These are phyloP conservation scores for Vairimorpha necatrix DNA, from an alignment of 371 early-diverging fungal species.

Conservation along the genomic window DNA sequence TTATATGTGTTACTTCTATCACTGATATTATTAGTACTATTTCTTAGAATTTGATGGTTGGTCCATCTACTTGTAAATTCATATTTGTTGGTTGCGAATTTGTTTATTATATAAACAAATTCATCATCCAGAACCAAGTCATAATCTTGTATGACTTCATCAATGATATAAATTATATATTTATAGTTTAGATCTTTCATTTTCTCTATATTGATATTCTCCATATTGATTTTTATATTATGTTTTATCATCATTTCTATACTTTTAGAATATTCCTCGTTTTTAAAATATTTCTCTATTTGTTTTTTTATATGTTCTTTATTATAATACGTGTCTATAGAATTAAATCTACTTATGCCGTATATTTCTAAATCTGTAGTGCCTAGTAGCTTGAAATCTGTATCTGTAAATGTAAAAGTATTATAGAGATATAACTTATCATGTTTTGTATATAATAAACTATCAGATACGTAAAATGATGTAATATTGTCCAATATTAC, in stretches of 20 bases:
- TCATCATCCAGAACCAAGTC: conserved; percentile 21
- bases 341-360: conserved; percentile 20
- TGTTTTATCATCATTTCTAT: conserved; percentile 11
- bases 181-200: neutral
- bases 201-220: neutral
- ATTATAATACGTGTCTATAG: conserved; percentile 31
- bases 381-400: conserved; percentile 22
- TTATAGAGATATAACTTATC: neutral
- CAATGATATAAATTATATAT: conserved; percentile 14
- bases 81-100: neutral
- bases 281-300: conserved; percentile 8
- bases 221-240: neutral
- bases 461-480: neutral
- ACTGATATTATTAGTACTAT: neutral
- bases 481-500: neutral
- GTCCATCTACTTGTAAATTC: no score
- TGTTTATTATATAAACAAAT: conserved; percentile 1
- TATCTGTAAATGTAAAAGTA: conserved; percentile 5
- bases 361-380: conserved; percentile 6
- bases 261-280: conserved; percentile 12
- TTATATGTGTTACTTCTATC: neutral
- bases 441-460: neutral
- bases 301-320: conserved; percentile 7
- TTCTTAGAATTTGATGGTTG: no score
- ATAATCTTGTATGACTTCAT: conserved; percentile 16